Percentiles rank a stretch among this genome's conserved stretches.
Evolutionary conservation across 371 early-diverging fungal species (phyloP).

Genomic region (Apophysomyces elegans): DNA sequence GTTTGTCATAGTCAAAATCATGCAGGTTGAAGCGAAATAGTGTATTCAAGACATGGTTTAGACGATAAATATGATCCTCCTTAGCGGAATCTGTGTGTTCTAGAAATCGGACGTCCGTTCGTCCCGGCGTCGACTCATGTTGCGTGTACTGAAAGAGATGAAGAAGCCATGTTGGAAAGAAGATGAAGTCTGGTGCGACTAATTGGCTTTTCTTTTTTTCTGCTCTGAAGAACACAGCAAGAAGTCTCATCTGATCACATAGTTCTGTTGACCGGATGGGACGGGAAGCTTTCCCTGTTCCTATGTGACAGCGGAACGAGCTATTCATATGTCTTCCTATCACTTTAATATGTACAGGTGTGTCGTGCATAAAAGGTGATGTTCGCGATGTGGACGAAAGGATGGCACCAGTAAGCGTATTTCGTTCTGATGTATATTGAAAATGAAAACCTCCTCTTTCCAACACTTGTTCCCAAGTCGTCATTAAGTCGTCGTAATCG

Average conservation of each 20-base stretch:
- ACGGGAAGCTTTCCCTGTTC: constrained; percentile 47
- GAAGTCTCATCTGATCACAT: constrained; percentile 42
- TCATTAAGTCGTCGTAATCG: constrained; percentile 28
- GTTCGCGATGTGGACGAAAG: constrained; percentile 12
- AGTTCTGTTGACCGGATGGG: constrained; percentile 45
- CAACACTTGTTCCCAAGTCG: constrained; percentile 31
- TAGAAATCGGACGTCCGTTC: constrained; percentile 47
- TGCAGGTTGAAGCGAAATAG: constrained; percentile 50
- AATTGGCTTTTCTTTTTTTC: constrained; percentile 38
- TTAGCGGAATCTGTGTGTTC: constrained; percentile 49
- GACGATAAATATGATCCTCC: constrained; percentile 52
- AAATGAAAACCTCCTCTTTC: constrained; percentile 26
- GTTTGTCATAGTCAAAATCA: constrained; percentile 30
- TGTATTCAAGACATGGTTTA: constrained; percentile 50
- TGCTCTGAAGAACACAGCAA: constrained; percentile 49
- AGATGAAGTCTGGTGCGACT: constrained; percentile 45
- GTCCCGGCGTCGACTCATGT: constrained; percentile 44
- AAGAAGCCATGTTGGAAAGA: constrained; percentile 52
- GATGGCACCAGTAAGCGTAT: constrained; percentile 31
- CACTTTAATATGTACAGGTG: constrained; percentile 47
- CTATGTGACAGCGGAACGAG: constrained; percentile 49
- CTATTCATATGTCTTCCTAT: constrained; percentile 51
- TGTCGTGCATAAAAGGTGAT: constrained; percentile 19
- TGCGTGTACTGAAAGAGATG: constrained; percentile 51
- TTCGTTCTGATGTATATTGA: constrained; percentile 23